phyloP scores from a whole-genome alignment of 257 asterid species.

The Ajuga chamaepitys region DNA sequence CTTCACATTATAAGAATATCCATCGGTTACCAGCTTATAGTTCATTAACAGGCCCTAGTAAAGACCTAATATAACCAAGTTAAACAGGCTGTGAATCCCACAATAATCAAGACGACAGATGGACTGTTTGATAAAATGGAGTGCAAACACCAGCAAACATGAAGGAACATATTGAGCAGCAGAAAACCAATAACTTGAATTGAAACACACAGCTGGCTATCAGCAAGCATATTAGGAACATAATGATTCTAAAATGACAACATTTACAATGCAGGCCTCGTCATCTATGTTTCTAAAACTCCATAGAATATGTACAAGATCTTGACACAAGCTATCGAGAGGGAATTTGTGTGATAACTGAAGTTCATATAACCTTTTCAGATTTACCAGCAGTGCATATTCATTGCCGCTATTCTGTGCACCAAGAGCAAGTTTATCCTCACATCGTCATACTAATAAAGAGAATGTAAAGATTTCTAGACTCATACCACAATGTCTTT shows the following conservation, averaged over 20 bases:
- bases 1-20: too few relatives aligned
- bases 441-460: conserved; percentile 14
- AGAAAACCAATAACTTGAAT: conserved; percentile 71
- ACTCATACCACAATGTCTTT: conserved; percentile 72
- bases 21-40: too few relatives aligned
- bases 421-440: conserved; percentile 19
- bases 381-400: conserved; percentile 72
- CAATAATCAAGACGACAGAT: too few relatives aligned
- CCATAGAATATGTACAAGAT: conserved; percentile 50
- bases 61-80: too few relatives aligned
- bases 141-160: conserved; percentile 83
- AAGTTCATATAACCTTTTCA: conserved; percentile 86
- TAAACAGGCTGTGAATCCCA: too few relatives aligned
- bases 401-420: conserved; percentile 94
- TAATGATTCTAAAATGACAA: background rate
- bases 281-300: conserved; percentile 71
- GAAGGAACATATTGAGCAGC: conserved; percentile 91
- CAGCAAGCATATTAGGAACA: conserved; percentile 16
- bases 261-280: conserved; percentile 44
- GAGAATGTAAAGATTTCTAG: background rate
- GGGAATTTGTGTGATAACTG: conserved; percentile 59
- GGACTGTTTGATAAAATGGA: conserved; percentile 47
- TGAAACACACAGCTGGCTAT: conserved; percentile 14
- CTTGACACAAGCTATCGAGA: conserved; percentile 62
- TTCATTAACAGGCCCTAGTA: too few relatives aligned